A percentile compares a stretch with the other conserved stretches of the same genome.
These are phyloP conservation scores for Filobasidium uniguttulatum DNA, from an alignment of 1,284 basidiomycete species.

Conservation along the genomic window DNA sequence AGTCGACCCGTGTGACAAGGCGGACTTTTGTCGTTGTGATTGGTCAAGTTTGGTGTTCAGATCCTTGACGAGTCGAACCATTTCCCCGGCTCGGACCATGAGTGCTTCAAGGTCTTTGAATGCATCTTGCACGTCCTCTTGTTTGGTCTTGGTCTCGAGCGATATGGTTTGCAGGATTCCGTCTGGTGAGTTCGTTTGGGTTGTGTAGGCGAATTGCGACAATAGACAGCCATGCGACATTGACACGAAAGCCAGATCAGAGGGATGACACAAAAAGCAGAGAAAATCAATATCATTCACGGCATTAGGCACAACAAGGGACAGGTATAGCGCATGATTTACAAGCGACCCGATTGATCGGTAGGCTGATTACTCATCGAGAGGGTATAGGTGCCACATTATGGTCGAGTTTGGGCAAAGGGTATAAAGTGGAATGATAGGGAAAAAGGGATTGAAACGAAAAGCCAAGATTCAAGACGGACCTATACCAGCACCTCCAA, in stretches of 20 bases:
- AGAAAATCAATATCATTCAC: no score
- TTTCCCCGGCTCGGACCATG: conserved; percentile 82
- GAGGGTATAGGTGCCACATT: no score
- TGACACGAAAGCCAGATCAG: no score
- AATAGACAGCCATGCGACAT: background rate
- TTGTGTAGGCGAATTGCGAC: background rate
- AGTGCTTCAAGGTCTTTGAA: conserved; percentile 80
- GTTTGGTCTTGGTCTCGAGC: conserved; percentile 49
- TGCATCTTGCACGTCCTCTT: conserved; percentile 60
- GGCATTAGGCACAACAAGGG: no score
- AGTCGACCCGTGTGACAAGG: conserved; percentile 61
- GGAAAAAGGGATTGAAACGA: background rate
- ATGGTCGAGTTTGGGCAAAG: no score
- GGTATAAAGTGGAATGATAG: background rate
- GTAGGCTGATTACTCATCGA: no score
- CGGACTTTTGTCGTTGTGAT: conserved; percentile 34
- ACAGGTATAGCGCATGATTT: no score
- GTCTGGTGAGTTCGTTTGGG: conserved; percentile 40
- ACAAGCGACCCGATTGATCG: no score
- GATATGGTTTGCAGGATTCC: conserved; percentile 64
- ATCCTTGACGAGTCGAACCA: conserved; percentile 77
- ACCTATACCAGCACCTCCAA: conserved; percentile 7
- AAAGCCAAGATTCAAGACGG: background rate
- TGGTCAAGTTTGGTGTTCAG: conserved; percentile 69
- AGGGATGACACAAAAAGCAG: no score